Evolutionary conservation across 2,329 filamentous ascomycete species (phyloP).

Genomic region (Coccinonectria pachysandricola): DNA sequence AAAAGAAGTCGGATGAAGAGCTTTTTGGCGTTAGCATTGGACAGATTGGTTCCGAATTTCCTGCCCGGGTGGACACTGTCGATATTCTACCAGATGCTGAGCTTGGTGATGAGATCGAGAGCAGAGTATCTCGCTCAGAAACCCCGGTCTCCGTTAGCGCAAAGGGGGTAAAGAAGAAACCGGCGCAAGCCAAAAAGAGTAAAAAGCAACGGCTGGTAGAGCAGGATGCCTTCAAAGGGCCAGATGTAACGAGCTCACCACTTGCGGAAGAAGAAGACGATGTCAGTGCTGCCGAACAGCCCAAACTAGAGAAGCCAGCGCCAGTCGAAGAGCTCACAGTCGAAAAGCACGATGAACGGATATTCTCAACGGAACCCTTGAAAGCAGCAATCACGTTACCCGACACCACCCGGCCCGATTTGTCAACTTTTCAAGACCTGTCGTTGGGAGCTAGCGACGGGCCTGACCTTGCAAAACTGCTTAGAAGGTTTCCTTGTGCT

Average conservation of each 20-base stretch:
- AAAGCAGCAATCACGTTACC: slow-evolving; percentile 35
- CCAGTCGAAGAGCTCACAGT: slow-evolving; percentile 33
- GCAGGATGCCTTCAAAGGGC: slow-evolving; percentile 47
- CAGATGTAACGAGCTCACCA: slow-evolving; percentile 37
- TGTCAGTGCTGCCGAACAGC: slow-evolving; percentile 8
- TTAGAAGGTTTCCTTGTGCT: slow-evolving; percentile 34
- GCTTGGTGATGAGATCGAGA: slow-evolving; percentile 30
- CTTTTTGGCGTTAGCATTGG: slow-evolving; percentile 57
- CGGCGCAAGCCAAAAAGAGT: slow-evolving; percentile 54
- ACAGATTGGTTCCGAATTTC: slow-evolving; percentile 40
- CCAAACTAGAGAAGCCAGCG: slow-evolving; percentile 16
- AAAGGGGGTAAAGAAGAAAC: slow-evolving; percentile 47
- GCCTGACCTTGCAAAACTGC: slow-evolving; percentile 39
- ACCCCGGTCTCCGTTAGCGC: slow-evolving; percentile 31
- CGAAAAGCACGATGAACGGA: slow-evolving; percentile 35
- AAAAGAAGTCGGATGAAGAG: slow-evolving; percentile 71
- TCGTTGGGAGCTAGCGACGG: slow-evolving; percentile 33
- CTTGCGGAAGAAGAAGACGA: slow-evolving; percentile 26
- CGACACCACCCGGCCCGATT: slow-evolving; percentile 33
- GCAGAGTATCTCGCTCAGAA: slow-evolving; percentile 34
- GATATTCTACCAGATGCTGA: slow-evolving; percentile 41
- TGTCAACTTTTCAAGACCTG: slow-evolving; percentile 35
- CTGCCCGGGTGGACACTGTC: slow-evolving; percentile 36
- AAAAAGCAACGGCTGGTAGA: slow-evolving; percentile 70
- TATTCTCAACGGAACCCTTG: slow-evolving; percentile 39